Evolutionary conservation across 441 rosid genomes (phyloP).

Genomic region (Pelargonium australe): DNA sequence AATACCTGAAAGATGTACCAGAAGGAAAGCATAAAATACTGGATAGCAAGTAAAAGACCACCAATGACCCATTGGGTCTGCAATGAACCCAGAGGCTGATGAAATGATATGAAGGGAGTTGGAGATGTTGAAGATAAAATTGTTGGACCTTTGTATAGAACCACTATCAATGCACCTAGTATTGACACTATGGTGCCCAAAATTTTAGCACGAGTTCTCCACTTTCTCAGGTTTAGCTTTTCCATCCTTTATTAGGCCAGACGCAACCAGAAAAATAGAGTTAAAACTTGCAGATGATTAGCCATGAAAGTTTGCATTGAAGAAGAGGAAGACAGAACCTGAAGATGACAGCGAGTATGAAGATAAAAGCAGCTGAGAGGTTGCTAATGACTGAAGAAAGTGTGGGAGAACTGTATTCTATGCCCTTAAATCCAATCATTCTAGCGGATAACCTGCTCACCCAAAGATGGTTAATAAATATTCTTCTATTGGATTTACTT

Average conservation of each 20-base stretch:
- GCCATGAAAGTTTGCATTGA: background rate
- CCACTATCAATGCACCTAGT: slow-evolving; percentile 46
- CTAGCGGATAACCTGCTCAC: slow-evolving; percentile 18
- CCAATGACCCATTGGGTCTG: slow-evolving; percentile 50
- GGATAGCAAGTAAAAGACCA: slow-evolving; percentile 47
- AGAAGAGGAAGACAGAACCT: slow-evolving; percentile 8
- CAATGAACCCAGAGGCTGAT: background rate
- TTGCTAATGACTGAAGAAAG: slow-evolving; percentile 27
- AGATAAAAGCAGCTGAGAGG: slow-evolving; percentile 24
- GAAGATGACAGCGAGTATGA: slow-evolving; percentile 22
- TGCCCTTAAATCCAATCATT: slow-evolving; percentile 23
- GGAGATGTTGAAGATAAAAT: slow-evolving; percentile 14
- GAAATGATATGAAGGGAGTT: slow-evolving; percentile 6
- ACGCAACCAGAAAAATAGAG: background rate
- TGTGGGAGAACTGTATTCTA: slow-evolving; percentile 24
- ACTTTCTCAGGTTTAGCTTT: slow-evolving; percentile 39
- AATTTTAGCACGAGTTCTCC: slow-evolving; percentile 37
- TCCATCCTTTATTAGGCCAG: slow-evolving; percentile 45
- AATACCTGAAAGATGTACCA: slow-evolving; percentile 76
- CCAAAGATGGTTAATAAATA: background rate
- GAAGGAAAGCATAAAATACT: slow-evolving; percentile 50
- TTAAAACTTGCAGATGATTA: background rate
- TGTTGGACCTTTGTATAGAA: slow-evolving; percentile 24
- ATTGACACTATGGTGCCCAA: slow-evolving; percentile 26
- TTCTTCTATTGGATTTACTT: background rate